phyloP scores from a whole-genome alignment of 352 stramenopile species.

The Globisporangium cystogenes region DNA sequence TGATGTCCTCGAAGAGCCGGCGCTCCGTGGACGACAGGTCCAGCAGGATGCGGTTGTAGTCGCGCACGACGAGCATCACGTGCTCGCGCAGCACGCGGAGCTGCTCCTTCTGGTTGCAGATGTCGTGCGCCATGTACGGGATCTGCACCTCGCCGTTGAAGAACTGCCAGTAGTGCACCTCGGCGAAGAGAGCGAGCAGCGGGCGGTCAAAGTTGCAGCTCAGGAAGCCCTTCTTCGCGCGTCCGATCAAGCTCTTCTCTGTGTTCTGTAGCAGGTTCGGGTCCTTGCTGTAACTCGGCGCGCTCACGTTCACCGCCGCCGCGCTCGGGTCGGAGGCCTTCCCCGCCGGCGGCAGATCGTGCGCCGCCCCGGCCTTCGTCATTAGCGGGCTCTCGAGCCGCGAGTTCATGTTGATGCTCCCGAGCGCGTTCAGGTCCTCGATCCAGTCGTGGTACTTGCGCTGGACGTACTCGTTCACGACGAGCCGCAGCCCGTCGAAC shows the following conservation, averaged over 20 bases:
- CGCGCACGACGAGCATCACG: conserved; percentile 93
- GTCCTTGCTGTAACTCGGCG: conserved; percentile 29
- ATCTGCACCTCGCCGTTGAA: conserved; percentile 93
- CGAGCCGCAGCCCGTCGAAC: conserved; percentile 70
- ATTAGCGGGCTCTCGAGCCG: conserved; percentile 84
- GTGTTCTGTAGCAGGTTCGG: conserved; percentile 67
- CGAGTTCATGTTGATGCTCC: conserved; percentile 72
- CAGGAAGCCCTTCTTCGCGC: conserved; percentile 81
- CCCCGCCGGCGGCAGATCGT: not conserved
- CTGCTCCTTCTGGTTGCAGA: conserved; percentile 93
- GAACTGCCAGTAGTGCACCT: conserved; percentile 91
- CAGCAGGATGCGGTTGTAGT: conserved; percentile 95
- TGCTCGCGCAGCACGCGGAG: conserved; percentile 89
- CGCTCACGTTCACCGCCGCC: conserved; percentile 30
- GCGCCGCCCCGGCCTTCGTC: conserved; percentile 56
- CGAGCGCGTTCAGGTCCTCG: conserved; percentile 77
- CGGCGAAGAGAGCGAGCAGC: conserved; percentile 90
- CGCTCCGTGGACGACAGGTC: conserved; percentile 88
- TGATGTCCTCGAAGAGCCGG: conserved; percentile 92
- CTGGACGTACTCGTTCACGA: conserved; percentile 89
- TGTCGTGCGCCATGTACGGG: conserved; percentile 93
- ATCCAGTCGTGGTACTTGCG: conserved; percentile 91
- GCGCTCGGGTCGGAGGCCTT: not conserved
- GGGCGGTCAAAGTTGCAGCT: conserved; percentile 94
- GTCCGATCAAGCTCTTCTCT: conserved; percentile 74